Evolutionary conservation across 2,329 filamentous ascomycete species (phyloP).

Genomic region (Fusarium odoratissimum): DNA sequence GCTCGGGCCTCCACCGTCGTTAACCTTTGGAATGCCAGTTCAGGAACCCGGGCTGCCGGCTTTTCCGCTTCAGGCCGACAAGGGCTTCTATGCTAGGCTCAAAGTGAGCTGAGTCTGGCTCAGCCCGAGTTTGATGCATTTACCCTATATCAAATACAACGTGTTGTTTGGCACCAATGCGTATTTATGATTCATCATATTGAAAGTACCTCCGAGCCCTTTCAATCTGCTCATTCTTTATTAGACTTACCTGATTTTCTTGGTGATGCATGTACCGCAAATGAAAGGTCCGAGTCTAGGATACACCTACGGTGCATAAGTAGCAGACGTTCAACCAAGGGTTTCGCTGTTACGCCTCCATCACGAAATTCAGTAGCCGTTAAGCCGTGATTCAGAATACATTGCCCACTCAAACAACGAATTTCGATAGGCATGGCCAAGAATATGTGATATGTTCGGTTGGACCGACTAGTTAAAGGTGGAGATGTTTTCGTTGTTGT

Average conservation of each 20-base stretch:
- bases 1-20: constrained; percentile 13
- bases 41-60: constrained; percentile 12
- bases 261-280: not conserved
- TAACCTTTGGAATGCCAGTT: constrained; percentile 20
- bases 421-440: not conserved
- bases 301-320: too few species aligned
- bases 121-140: not conserved
- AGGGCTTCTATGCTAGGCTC: constrained; percentile 3
- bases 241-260: not conserved
- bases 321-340: not conserved
- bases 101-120: not conserved
- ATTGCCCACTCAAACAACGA: too few species aligned
- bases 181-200: not conserved
- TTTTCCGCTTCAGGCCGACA: constrained; percentile 9
- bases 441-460: not conserved
- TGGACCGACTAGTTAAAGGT: not conserved
- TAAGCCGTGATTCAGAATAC: not conserved
- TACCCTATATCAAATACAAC: not conserved
- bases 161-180: not conserved
- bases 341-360: too few species aligned
- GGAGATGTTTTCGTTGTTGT: not conserved
- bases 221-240: not conserved
- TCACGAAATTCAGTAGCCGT: rapidly evolving
- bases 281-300: not conserved
- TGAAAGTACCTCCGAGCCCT: not conserved